A percentile compares a stretch with the other conserved stretches of the same genome.
Evolutionary conservation across 2,329 filamentous ascomycete species (phyloP).

Genomic region (Aspergillus carbonarius): DNA sequence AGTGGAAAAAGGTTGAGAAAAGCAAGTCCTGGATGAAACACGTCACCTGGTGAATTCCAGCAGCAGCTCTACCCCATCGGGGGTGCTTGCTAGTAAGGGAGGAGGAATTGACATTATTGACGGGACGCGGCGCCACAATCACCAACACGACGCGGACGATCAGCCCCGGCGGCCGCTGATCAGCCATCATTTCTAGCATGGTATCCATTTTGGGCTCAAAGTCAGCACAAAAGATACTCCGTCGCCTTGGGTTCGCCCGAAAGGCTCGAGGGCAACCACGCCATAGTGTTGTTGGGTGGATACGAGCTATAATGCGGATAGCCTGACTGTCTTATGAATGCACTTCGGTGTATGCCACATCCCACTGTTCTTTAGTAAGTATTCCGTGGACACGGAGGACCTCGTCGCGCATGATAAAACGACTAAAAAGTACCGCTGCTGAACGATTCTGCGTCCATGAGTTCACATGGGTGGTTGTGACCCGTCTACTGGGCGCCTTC

Average conservation of each 20-base stretch:
- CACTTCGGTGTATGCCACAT: not conserved
- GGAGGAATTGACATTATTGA: not conserved
- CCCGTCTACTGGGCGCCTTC: not conserved
- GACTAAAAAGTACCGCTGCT: not conserved
- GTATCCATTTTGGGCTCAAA: not conserved
- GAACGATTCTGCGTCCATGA: not conserved
- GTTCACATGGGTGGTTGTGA: not conserved
- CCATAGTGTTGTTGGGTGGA: not conserved
- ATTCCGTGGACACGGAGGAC: not conserved
- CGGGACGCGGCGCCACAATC: not conserved
- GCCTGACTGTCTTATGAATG: not conserved
- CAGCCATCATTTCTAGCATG: not conserved
- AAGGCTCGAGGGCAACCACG: not conserved
- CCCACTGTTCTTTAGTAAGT: not conserved
- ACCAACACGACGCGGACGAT: not conserved
- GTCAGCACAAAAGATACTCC: conserved; percentile 1
- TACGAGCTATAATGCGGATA: not conserved
- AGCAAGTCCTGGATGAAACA: not conserved
- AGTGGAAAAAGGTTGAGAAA: not conserved
- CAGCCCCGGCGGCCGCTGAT: not conserved
- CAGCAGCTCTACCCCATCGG: not conserved
- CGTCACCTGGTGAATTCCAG: not conserved
- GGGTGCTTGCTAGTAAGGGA: not conserved
- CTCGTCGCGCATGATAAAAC: not conserved
- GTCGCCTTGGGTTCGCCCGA: not conserved